Evolutionary conservation across 2,329 filamentous ascomycete genomes (phyloP).

Genomic region (Aspergillus aculeatinus): DNA sequence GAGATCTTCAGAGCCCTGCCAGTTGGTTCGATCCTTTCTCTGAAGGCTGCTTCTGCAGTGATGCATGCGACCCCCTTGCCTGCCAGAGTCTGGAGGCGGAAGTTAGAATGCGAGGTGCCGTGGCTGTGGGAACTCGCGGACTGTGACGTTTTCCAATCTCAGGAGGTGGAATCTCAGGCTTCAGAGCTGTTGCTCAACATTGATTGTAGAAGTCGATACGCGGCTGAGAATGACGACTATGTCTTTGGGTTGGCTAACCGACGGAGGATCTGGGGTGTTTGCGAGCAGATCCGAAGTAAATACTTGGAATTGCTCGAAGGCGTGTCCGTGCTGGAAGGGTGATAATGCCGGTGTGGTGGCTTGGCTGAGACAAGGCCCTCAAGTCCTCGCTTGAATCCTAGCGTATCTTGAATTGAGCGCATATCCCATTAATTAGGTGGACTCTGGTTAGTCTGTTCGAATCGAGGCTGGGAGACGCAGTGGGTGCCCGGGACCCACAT

Average conservation of each 20-base stretch:
- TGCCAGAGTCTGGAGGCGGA: neutral
- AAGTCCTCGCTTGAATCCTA: too few species aligned
- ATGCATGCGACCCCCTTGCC: neutral
- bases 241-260: slow-evolving; percentile 2
- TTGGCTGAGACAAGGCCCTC: too few species aligned
- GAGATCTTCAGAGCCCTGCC: neutral
- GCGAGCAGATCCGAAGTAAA: slow-evolving; percentile 2
- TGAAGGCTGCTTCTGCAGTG: neutral
- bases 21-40: neutral
- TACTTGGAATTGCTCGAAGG: slow-evolving; percentile 7
- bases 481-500: too few species aligned
- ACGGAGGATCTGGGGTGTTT: slow-evolving; percentile 8
- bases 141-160: neutral
- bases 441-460: too few species aligned
- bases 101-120: slow-evolving; percentile 1
- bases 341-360: too few species aligned
- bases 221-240: neutral
- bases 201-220: neutral
- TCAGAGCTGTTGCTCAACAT: neutral
- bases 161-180: neutral
- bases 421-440: too few species aligned
- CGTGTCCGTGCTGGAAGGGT: too few species aligned
- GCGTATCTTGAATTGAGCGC: too few species aligned
- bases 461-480: too few species aligned
- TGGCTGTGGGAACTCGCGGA: slow-evolving; percentile 7